Conservation (phyloP, 192 early-diverging fungal genomes). For the Podochytrium sp. region DNA sequence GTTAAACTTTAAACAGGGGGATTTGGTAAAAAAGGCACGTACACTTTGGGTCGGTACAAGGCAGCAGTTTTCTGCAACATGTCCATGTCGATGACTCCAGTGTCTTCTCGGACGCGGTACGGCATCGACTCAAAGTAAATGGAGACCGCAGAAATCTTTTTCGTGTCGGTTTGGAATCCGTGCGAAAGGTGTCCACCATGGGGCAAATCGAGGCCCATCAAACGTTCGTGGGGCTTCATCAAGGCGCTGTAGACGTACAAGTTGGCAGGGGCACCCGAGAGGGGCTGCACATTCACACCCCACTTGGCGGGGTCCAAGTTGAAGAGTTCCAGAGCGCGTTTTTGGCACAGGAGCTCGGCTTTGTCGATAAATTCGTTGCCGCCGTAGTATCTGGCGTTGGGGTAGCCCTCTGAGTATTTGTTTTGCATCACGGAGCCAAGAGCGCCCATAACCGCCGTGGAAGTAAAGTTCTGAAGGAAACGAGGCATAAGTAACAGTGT, state of each 20-base stretch:
- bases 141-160: slow-evolving; percentile 95
- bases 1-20: not conserved
- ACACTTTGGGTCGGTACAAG: slow-evolving; percentile 92
- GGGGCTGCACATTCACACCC: slow-evolving; percentile 98
- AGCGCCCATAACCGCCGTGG: slow-evolving; percentile 91
- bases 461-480: slow-evolving; percentile 98
- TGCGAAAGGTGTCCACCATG: slow-evolving; percentile 99
- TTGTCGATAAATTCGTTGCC: slow-evolving; percentile 98
- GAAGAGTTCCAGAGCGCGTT: slow-evolving; percentile 95
- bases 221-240: slow-evolving; percentile 93
- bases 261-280: slow-evolving; percentile 97
- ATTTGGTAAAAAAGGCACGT: not conserved
- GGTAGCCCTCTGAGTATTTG: slow-evolving; percentile 99
- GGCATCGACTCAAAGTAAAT: slow-evolving; percentile 96
- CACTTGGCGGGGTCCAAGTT: slow-evolving; percentile 79
- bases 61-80: slow-evolving; percentile 76
- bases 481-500: too few species aligned
- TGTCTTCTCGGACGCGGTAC: slow-evolving; percentile 88
- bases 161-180: slow-evolving; percentile 95
- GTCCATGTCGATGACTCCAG: slow-evolving; percentile 93
- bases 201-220: slow-evolving; percentile 97
- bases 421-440: slow-evolving; percentile 98
- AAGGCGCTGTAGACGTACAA: slow-evolving; percentile 95
- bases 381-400: slow-evolving; percentile 96
- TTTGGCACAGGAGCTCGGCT: slow-evolving; percentile 91